Evolutionary conservation across 306 rosid genomes (phyloP).

Genomic region (Gastrolobium villosum): DNA sequence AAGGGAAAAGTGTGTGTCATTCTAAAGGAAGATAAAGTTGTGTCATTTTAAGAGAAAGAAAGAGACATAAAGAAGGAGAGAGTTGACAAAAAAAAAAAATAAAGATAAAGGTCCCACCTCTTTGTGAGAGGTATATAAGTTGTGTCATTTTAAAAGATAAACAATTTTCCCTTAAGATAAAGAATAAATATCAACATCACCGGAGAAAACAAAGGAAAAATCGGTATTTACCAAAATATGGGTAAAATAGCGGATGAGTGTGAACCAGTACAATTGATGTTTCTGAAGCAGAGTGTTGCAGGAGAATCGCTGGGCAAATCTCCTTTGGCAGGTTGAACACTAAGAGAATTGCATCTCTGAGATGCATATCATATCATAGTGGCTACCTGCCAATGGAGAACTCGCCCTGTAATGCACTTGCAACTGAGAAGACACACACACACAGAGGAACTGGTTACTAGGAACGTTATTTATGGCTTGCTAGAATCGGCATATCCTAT

Average conservation of each 20-base stretch:
- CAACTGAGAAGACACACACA: conserved; percentile 42
- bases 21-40: too few species aligned
- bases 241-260: background rate
- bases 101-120: too few species aligned
- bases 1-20: too few species aligned
- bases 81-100: too few species aligned
- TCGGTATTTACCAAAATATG: background rate
- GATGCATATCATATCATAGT: conserved; percentile 40
- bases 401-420: conserved; percentile 70
- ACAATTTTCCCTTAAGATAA: too few species aligned
- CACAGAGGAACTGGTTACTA: background rate
- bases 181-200: background rate
- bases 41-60: too few species aligned
- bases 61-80: too few species aligned
- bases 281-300: conserved; percentile 40
- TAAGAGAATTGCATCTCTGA: conserved; percentile 20
- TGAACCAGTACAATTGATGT: background rate
- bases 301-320: conserved; percentile 78
- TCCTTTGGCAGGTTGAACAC: conserved; percentile 76
- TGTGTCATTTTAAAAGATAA: too few species aligned
- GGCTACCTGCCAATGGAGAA: conserved; percentile 70
- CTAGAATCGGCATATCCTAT: conserved; percentile 60
- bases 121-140: too few species aligned
- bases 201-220: background rate
- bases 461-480: conserved; percentile 44